Percentiles rank a stretch among this genome's conserved stretches.
These are phyloP conservation scores for Malus asiatica DNA, from an alignment of 306 rosid genomes.

Conservation along the genomic window DNA sequence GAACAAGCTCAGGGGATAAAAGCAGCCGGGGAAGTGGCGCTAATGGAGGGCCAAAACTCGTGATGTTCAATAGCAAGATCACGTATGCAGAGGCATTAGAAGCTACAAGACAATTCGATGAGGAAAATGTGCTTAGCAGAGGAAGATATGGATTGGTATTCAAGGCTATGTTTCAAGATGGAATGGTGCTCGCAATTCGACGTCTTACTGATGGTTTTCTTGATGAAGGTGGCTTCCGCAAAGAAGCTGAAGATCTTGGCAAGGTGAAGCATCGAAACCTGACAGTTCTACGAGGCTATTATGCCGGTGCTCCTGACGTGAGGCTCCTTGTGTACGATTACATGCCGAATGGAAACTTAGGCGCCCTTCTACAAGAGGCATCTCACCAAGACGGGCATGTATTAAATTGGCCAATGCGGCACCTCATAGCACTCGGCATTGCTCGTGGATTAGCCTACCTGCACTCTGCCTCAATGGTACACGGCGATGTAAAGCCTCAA, in stretches of 20 bases:
- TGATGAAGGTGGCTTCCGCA: constrained; percentile 47
- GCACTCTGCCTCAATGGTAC: constrained; percentile 60
- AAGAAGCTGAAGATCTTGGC: constrained; percentile 68
- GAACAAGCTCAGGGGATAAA: constrained; percentile 36
- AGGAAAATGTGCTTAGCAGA: constrained; percentile 72
- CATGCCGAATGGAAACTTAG: constrained; percentile 86
- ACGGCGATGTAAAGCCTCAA: constrained; percentile 74
- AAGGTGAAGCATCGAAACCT: constrained; percentile 71
- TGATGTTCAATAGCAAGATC: constrained; percentile 74
- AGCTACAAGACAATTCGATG: constrained; percentile 83
- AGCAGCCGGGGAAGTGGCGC: constrained; percentile 61
- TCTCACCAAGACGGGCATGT: constrained; percentile 93
- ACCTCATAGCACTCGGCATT: constrained; percentile 75
- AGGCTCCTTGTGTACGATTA: constrained; percentile 72
- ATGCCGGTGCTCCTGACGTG: constrained; percentile 64
- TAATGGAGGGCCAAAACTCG: constrained; percentile 72
- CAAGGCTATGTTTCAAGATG: constrained; percentile 69
- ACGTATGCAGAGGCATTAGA: constrained; percentile 68
- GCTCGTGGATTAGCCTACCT: constrained; percentile 70
- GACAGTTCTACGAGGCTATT: constrained; percentile 68
- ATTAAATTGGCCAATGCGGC: constrained; percentile 91
- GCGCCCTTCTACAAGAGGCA: constrained; percentile 75
- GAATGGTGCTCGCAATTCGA: constrained; percentile 70
- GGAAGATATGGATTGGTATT: constrained; percentile 67
- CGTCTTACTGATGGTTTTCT: constrained; percentile 52